Percentiles rank a stretch among this genome's conserved stretches.
Conservation (phyloP, 441 rosid genomes). For the Jatropha podagrica region DNA sequence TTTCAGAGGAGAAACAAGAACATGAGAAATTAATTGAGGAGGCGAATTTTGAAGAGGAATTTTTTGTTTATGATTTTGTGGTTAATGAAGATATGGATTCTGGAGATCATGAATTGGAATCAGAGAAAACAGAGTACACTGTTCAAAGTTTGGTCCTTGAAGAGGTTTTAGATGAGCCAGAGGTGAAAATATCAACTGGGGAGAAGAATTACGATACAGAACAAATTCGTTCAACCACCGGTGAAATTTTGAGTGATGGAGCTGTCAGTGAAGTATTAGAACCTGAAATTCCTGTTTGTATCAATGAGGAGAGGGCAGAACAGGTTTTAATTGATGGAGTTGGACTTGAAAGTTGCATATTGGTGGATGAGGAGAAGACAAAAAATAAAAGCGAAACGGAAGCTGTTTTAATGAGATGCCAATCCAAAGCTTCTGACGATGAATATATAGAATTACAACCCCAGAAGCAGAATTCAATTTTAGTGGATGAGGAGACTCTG, state of each 20-base stretch:
- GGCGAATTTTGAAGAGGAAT: background rate
- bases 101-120: conserved; percentile 7
- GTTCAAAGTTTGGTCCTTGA: background rate
- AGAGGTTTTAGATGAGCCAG: conserved; percentile 14
- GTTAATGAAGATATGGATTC: background rate
- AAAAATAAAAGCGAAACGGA: conserved; percentile 16
- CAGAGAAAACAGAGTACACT: conserved; percentile 23
- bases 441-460: conserved; percentile 56
- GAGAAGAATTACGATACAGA: background rate
- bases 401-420: conserved; percentile 13
- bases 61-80: background rate
- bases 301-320: conserved; percentile 13
- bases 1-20: conserved; percentile 4
- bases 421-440: conserved; percentile 40
- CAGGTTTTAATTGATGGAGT: background rate
- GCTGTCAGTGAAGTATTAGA: conserved; percentile 20
- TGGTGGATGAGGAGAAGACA: conserved; percentile 9
- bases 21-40: conserved; percentile 3
- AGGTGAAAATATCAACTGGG: background rate
- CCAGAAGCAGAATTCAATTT: conserved; percentile 23
- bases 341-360: background rate
- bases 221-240: conserved; percentile 6
- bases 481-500: background rate
- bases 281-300: conserved; percentile 22
- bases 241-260: conserved; percentile 27